Evolutionary conservation across 2,329 filamentous ascomycete genomes (phyloP), one percentile per base, ranked within the genome.

Genomic region (Mycosphaerella sp.): DNA sequence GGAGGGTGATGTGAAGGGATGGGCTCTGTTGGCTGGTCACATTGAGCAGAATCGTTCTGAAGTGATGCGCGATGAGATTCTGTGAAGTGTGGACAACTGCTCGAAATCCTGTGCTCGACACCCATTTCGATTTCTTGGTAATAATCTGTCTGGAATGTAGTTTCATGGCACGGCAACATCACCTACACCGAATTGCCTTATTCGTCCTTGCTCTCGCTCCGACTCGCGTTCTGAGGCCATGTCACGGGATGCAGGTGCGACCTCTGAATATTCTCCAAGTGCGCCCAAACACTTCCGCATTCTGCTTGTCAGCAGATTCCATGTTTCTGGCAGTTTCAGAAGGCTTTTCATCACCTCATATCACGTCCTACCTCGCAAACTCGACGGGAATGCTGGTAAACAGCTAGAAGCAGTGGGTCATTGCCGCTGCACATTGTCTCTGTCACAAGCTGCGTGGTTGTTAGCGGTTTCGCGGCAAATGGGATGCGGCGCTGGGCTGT

Each of bases 151-250:
- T 55, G 54, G 55, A 56, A 57, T 59, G 52, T 47, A 39, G 34
- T 32, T 43, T 41, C 10, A 29, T 51, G 55, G 44, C 57, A 53
- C 8, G 54, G 55, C 55, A 59, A 59, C 57, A 39, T 11, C 26
- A 45, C 26, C 14, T 17, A 12, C 14, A 47, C 23, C 39, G 11
- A 39, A 17, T 21, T 31, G 26, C 42, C 42, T 44, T 2, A 12
- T 10, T 44, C 14, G 40, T 42, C 40, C n/a, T 9, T 17, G 14
- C 11, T n/a, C 10, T 38, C 34, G 10, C 10, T n/a, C 34, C 10
- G 10, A 38, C 34, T n/a, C 4, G 34, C 34, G 5, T 9, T 4
- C 17, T 1, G 40, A 17, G 4, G 6, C 40, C 14, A 17, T 42
- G 11, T 23, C 14, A 14, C 12, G 17, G 14, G 5, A 9, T 17